Evolutionary conservation across 139 green algal species (phyloP).

Genomic region (Micractinium sp.): DNA sequence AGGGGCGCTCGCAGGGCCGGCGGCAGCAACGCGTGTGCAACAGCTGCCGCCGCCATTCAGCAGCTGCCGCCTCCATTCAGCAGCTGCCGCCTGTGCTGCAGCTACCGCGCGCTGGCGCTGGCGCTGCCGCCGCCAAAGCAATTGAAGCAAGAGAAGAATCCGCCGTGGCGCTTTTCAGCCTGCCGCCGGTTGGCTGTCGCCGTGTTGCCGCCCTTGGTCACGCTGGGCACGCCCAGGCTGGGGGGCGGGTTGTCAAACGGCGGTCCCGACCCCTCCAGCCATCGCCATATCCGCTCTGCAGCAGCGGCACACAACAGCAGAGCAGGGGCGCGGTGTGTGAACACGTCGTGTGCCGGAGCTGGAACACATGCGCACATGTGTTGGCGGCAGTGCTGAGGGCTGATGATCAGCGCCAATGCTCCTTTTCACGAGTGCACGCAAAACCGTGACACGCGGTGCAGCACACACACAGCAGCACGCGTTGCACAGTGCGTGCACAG

Average conservation of each 20-base stretch:
- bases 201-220: not conserved
- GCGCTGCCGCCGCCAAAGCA: constrained; percentile 10
- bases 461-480: too few species aligned
- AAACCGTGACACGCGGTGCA: too few species aligned
- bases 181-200: not conserved
- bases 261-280: constrained; percentile 43
- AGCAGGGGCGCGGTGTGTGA: too few species aligned
- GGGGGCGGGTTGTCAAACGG: constrained; percentile 45
- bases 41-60: too few species aligned
- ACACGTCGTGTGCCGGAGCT: not conserved
- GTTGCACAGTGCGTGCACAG: not conserved
- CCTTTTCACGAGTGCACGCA: too few species aligned
- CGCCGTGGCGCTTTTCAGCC: not conserved
- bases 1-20: not conserved
- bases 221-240: constrained; percentile 24
- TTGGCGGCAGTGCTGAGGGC: too few species aligned
- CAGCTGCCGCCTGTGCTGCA: too few species aligned
- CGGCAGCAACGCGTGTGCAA: not conserved
- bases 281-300: constrained; percentile 45
- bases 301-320: not conserved
- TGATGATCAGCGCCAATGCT: too few species aligned
- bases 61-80: too few species aligned
- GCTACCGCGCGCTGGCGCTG: not conserved
- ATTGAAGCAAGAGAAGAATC: constrained; percentile 12
- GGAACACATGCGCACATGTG: not conserved